Conservation (phyloP, 768 basidiomycete species). For the Rhodosporidiobolus odoratus region DNA sequence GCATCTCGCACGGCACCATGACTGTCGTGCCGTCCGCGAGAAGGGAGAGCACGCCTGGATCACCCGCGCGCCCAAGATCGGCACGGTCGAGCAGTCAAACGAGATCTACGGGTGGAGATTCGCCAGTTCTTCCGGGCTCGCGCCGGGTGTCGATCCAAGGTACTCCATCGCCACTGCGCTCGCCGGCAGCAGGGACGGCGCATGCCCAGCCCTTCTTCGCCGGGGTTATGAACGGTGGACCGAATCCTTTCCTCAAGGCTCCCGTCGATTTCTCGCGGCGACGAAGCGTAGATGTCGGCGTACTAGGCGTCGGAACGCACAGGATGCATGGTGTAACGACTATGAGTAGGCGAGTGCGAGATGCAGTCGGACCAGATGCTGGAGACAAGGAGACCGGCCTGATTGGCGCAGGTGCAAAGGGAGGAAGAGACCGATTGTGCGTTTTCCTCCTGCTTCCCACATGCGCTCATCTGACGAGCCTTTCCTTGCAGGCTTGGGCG, state of each 20-base stretch:
- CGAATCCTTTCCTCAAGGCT: conserved; percentile 1
- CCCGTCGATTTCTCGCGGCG: conserved; percentile 45
- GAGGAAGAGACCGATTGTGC: conserved; percentile 48
- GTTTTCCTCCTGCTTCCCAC: neutral
- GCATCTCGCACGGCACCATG: conserved; percentile 11
- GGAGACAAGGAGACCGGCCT: conserved; percentile 67
- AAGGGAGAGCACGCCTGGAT: conserved; percentile 9
- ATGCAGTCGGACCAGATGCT: conserved; percentile 40
- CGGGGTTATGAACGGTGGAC: neutral
- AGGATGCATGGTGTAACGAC: conserved; percentile 31
- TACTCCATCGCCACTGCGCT: conserved; percentile 5
- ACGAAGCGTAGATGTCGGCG: conserved; percentile 83
- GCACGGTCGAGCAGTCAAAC: conserved; percentile 2
- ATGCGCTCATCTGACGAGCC: neutral
- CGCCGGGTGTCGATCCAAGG: conserved; percentile 13
- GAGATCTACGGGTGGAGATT: neutral
- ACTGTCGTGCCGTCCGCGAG: neutral
- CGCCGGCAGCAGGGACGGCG: neutral
- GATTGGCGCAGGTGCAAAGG: conserved; percentile 53
- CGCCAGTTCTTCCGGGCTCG: conserved; percentile 12
- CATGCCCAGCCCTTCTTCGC: conserved; percentile 12
- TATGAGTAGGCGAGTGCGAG: conserved; percentile 42
- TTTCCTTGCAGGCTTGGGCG: conserved; percentile 37
- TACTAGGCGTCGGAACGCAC: conserved; percentile 68
- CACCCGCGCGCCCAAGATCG: neutral